Evolutionary conservation across 768 basidiomycete genomes (phyloP), one percentile per base, ranked within the genome.

Genomic region (Agaricus bisporus): DNA sequence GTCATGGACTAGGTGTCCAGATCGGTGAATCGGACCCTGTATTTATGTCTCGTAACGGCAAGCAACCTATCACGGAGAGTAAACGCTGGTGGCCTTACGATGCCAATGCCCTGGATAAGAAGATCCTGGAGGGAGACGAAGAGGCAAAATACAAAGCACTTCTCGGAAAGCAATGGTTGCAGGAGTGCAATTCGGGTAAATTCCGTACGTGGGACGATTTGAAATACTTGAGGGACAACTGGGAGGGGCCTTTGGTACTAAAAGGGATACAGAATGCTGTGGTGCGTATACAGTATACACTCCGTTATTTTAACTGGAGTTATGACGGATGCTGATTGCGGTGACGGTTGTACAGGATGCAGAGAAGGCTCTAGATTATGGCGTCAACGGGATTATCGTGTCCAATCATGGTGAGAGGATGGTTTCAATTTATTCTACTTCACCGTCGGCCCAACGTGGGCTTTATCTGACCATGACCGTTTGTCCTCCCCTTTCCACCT

Each of bases 211-310:
- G 90, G 89, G 79, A 88, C 48, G 81, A 91, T 51, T 63, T 91
- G 54, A 73, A 73, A 59, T 80, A 89, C 58, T 63, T 91, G 57
- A 74, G 79, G 61, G 75, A 84, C 20, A 80, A 85, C 51, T 91
- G 88, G 90, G 79, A 88, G 14, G 88, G 88, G 0, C 86, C 86
- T 1, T 66, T 92, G 49, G 68, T 91, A 15, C 69, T 91, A 46
- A 92, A 92, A 64, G 89, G 88, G 2, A 87, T 93, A 51, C 84
- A 89, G 62, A 72, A 70, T 42, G 78, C 80, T 15, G 70, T 77
- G 56, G 84, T 85, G 59, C 50, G 74, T 69, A 48, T 7, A 20
- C 44, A 9, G 22, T 28, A 45, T 45, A 15, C 44, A 12, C 38
- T 12, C 38, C 3, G 5, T 39, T 39, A 2, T 39, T 39, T 39